Conservation (phyloP, 2,329 filamentous ascomycete genomes). For the Aureobasidium melanogenum region DNA sequence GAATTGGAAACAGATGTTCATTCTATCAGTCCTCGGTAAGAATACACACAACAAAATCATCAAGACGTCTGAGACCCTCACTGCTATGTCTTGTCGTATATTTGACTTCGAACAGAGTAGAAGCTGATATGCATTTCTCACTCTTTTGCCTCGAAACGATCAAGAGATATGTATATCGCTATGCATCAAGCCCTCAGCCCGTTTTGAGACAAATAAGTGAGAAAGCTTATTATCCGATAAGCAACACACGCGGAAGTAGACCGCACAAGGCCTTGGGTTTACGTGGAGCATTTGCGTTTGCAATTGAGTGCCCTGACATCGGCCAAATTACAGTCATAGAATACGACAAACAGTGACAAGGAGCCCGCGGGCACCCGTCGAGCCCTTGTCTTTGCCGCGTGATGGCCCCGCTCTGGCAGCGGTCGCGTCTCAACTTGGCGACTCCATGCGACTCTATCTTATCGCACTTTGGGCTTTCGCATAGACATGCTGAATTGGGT, state of each 20-base stretch:
- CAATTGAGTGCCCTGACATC: neutral
- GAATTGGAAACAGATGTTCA: too few species aligned
- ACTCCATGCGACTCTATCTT: neutral
- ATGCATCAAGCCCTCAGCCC: neutral
- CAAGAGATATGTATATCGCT: neutral
- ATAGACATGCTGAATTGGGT: neutral
- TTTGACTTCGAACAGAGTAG: neutral
- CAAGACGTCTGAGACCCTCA: too few species aligned
- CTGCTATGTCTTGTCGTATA: neutral
- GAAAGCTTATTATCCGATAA: neutral
- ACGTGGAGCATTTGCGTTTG: neutral
- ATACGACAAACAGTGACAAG: neutral
- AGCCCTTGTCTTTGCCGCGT: neutral
- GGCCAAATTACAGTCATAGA: neutral
- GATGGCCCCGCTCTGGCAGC: neutral
- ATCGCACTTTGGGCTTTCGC: neutral
- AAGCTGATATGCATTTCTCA: neutral
- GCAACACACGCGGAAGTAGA: neutral
- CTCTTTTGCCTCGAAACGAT: neutral
- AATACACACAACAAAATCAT: too few species aligned
- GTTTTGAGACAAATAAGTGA: neutral
- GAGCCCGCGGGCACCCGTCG: neutral
- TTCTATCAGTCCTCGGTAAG: too few species aligned
- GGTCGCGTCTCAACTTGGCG: neutral
- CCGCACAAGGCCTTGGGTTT: neutral